Evolutionary conservation across 2,329 filamentous ascomycete genomes (phyloP).

Genomic region (Zelopaecilomyces penicillatus): DNA sequence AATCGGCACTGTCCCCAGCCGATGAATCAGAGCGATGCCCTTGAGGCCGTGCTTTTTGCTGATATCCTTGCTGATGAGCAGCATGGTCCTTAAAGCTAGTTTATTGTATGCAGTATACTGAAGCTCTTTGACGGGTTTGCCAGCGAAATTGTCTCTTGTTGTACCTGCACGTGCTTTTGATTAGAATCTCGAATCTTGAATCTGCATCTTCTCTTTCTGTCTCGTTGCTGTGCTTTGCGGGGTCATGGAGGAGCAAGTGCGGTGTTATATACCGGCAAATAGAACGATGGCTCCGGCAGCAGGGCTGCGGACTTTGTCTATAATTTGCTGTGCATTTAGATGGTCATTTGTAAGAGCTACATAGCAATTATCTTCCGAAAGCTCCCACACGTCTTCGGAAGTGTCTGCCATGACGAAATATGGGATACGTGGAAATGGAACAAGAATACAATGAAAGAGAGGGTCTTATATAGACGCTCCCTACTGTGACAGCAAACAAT

Average conservation of each 20-base stretch:
- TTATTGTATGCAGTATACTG: slow-evolving; percentile 68
- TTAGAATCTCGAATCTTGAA: too few relatives aligned
- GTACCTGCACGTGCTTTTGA: slow-evolving; percentile 43
- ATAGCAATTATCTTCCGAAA: slow-evolving; percentile 46
- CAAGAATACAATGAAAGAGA: background rate
- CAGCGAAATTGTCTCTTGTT: slow-evolving; percentile 66
- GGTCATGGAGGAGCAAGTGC: background rate
- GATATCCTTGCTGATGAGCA: slow-evolving; percentile 52
- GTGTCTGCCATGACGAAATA: slow-evolving; percentile 7
- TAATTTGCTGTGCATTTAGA: slow-evolving; percentile 49
- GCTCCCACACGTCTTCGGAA: slow-evolving; percentile 26
- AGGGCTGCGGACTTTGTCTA: slow-evolving; percentile 62
- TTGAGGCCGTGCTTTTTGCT: slow-evolving; percentile 54
- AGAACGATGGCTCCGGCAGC: slow-evolving; percentile 68
- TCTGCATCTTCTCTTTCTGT: too few relatives aligned
- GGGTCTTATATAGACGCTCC: too few relatives aligned
- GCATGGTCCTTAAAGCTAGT: slow-evolving; percentile 61
- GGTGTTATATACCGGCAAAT: slow-evolving; percentile 52
- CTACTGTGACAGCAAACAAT: too few relatives aligned
- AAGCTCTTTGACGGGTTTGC: slow-evolving; percentile 64
- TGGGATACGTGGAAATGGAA: background rate
- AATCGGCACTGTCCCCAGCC: slow-evolving; percentile 76
- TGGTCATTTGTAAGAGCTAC: slow-evolving; percentile 59
- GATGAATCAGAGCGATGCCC: slow-evolving; percentile 73
- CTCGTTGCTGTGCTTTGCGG: too few relatives aligned